Percentiles rank a stretch among this genome's conserved stretches.
phyloP scores from a whole-genome alignment of 1,284 basidiomycete genomes.

The Cryptococcus maquisensis region DNA sequence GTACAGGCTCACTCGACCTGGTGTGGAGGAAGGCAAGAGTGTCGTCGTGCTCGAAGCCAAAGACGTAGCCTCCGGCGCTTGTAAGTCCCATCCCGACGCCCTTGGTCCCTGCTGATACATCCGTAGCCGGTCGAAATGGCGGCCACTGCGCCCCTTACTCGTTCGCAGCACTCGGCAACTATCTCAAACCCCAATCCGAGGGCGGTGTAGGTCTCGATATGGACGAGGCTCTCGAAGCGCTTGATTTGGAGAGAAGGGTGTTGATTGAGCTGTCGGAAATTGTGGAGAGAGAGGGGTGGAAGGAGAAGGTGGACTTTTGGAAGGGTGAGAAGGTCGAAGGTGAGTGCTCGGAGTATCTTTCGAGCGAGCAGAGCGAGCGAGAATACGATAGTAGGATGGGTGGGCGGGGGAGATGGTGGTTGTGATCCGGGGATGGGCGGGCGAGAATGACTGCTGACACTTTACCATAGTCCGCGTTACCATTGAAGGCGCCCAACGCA shows the following conservation, averaged over 20 bases:
- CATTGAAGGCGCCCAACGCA: neutral
- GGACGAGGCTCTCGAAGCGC: constrained; percentile 47
- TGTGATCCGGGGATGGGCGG: no score
- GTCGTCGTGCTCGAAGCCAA: constrained; percentile 34
- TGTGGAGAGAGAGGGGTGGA: neutral
- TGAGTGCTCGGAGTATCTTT: constrained; percentile 10
- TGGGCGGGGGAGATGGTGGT: no score
- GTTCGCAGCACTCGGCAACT: constrained; percentile 15
- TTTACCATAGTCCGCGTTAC: neutral
- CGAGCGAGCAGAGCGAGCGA: no score
- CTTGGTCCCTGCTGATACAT: neutral
- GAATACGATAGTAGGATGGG: no score
- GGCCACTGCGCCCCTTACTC: constrained; percentile 36
- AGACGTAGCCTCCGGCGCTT: constrained; percentile 36
- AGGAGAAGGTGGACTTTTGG: constrained; percentile 31
- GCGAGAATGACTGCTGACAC: no score
- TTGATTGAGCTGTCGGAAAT: neutral
- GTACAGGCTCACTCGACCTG: constrained; percentile 32
- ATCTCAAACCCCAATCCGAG: constrained; percentile 22
- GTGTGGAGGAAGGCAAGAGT: constrained; percentile 23
- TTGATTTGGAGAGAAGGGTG: neutral
- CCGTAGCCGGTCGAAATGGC: constrained; percentile 39
- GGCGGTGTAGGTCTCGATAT: constrained; percentile 39
- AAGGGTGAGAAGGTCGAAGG: constrained; percentile 27
- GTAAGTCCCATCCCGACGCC: constrained; percentile 11